These are phyloP conservation scores for Carex pumila DNA, from an alignment of 176 grass and related monocot genomes.

Conservation along the genomic window DNA sequence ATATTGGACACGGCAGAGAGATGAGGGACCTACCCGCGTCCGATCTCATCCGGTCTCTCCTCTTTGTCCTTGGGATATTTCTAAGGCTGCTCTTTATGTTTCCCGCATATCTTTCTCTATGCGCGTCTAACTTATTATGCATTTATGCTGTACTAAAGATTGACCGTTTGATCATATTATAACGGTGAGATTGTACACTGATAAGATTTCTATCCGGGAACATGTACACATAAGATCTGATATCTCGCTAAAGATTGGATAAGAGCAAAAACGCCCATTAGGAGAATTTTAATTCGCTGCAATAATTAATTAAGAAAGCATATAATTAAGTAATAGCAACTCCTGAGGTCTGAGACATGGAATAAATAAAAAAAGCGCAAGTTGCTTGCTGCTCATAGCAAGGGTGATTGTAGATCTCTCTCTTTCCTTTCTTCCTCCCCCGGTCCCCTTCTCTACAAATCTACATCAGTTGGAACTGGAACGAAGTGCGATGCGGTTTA, in stretches of 20 bases:
- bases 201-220: background rate
- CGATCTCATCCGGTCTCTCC: conserved; percentile 33
- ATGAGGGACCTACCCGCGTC: background rate
- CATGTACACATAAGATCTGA: background rate
- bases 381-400: background rate
- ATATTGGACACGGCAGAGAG: background rate
- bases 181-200: background rate
- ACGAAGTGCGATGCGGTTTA: background rate
- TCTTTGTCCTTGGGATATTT: conserved; percentile 30
- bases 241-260: background rate
- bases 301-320: background rate
- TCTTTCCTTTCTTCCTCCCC: background rate
- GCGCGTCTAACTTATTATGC: background rate
- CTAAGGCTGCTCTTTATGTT: background rate
- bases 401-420: background rate
- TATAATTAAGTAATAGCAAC: background rate
- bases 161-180: background rate
- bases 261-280: conserved; percentile 20
- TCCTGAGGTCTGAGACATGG: background rate
- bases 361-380: background rate
- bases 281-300: background rate
- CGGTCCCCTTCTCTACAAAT: background rate
- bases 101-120: background rate
- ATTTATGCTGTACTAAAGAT: accelerated
- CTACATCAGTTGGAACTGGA: background rate